Base-by-base conservation (phyloP, 805 yeast genomes). In the Kuraishia capsulata region DNA sequence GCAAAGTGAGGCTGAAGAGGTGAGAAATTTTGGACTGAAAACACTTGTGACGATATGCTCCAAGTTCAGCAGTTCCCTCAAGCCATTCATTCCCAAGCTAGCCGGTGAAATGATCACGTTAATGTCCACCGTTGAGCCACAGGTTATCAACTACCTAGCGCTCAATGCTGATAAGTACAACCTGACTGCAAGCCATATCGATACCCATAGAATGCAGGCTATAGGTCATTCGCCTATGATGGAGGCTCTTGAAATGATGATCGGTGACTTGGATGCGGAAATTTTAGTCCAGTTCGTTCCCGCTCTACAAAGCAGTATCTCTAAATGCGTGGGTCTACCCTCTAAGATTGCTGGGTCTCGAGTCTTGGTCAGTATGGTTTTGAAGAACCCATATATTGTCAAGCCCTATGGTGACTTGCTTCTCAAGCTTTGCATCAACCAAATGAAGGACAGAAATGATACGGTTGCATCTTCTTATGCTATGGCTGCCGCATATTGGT, bases 61-160 rank as follows among this genome's bases (percentile, higher is more conserved):
- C 43, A 73, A 75, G 21, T 73, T 81, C 1, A 81, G 88, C 0
- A 47, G 58, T 3, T 65, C 81, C 0, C 65, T 82, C 20, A 74
- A 68, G 45, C 80, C 85, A 2, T 86, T 77, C 56, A 74, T 83
- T 28, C 81, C 92, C 0, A 64, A 64, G 4, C 66, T 92, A 36
- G 62, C 87, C 4, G 80, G 76, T 30, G 85, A 85, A 37, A 69
- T 92, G 50, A 65, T 83, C 4, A 59, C 70, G 5, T 62, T 87
- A 42, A 76, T 90, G 76, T 85, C 96, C 0, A 80, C 92, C 0
- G 66, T 90, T 31, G 98, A 92, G 51, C 97, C 97, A 0, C 96
- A 89, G 52, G 76, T 83, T 2, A 71, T 86, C 44, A 90, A 92
- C 52, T 90, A 88, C 50, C 59, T 90, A 41, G 77, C 92, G 0